Percentiles rank a stretch among this genome's conserved stretches.
Evolutionary conservation across 2,329 filamentous ascomycete genomes (phyloP).

Genomic region (Tolypocladium capitatum): DNA sequence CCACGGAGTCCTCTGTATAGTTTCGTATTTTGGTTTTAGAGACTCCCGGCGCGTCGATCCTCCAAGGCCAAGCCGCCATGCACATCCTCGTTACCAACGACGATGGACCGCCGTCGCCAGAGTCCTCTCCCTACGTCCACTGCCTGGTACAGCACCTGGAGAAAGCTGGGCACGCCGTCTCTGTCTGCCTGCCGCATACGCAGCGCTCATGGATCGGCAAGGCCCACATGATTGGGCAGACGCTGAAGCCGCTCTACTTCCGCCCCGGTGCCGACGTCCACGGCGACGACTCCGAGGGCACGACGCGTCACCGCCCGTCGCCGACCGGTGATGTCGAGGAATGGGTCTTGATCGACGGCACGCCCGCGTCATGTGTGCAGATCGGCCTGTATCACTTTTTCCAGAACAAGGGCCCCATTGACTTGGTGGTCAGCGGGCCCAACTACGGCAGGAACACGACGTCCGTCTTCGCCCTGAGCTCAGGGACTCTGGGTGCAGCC

Average conservation of each 20-base stretch:
- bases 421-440: conserved; percentile 66
- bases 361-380: conserved; percentile 68
- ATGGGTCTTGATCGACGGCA: conserved; percentile 72
- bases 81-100: conserved; percentile 62
- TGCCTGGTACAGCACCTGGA: conserved; percentile 59
- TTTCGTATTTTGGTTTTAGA: neutral
- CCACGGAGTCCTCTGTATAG: neutral
- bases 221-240: conserved; percentile 87
- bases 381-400: conserved; percentile 75
- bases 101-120: conserved; percentile 65
- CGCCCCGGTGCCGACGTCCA: conserved; percentile 37
- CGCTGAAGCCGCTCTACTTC: conserved; percentile 75
- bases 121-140: conserved; percentile 71
- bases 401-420: conserved; percentile 54
- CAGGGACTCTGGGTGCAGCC: conserved; percentile 64
- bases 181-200: conserved; percentile 77
- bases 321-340: conserved; percentile 50
- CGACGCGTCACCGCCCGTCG: conserved; percentile 44
- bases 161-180: conserved; percentile 69
- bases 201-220: conserved; percentile 98
- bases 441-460: conserved; percentile 79
- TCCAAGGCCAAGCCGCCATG: conserved; percentile 22
- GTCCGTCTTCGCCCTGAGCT: conserved; percentile 64
- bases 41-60: no score
- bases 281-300: conserved; percentile 42